Evolutionary conservation across 176 grass and related monocot genomes (phyloP), one percentile per base, ranked within the genome.

Genomic region (Oryza rufipogon): DNA sequence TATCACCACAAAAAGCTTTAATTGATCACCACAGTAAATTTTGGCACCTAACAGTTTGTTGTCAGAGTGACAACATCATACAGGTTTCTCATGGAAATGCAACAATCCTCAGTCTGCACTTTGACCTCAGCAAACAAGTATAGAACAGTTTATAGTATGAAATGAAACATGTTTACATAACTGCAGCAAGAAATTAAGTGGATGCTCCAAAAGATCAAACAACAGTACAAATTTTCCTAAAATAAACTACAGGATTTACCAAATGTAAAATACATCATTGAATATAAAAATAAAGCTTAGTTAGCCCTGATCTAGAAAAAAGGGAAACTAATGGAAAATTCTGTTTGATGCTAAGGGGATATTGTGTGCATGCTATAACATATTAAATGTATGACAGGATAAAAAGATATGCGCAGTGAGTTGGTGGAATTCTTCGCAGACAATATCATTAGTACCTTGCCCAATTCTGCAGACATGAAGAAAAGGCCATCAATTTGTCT

Each of bases 401-500:
- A 19, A 83, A 70, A 78, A 51, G 30, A 65, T 66, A 64, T 66
- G 11, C n/a, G 12, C 6, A 58, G 16, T 68, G 46, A 46, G 44
- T 75, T 9, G 30, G 66, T 14, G 17, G 15, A 45, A 3, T 46
- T 49, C 39, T 51, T 66, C 7, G 15, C 66, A 41, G 56, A 64
- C n/a, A 71, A 52, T 69, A 74, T 74, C 70, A 54, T 54, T 9
- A 41, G 6, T 41, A 79, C 41, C 28, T 66, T 80, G 34, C 78
- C 67, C 9, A 51, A 71, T 72, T 48, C 19, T 34, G 23, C 68
- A 12, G 41, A 19, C 42, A 48, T 2, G 14, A 73, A 52, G 39
- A 75, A 87, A 66, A 11, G 68, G 68, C 65, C 85, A 72, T 34
- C 69, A 41, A 67, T 83, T 76, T 83, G 78, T 46, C 81, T 78